phyloP scores from a whole-genome alignment of 2,329 filamentous ascomycete species.

The Trichoderma asperellum region DNA sequence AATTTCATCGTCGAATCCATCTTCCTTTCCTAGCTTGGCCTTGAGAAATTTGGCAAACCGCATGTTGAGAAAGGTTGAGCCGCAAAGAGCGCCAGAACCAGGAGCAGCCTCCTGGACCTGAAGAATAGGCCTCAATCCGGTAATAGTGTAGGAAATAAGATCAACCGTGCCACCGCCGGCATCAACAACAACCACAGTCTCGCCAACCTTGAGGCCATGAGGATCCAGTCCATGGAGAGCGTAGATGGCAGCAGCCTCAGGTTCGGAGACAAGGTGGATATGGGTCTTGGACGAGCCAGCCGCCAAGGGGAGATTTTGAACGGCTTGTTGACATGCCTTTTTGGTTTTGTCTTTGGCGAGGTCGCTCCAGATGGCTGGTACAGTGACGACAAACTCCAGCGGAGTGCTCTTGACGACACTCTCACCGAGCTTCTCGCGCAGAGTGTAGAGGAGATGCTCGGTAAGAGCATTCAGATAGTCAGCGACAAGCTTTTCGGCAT shows the following conservation, averaged over 20 bases:
- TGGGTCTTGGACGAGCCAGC: conserved; percentile 33
- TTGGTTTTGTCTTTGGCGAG: conserved; percentile 54
- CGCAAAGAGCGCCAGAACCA: conserved; percentile 52
- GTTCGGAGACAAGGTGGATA: conserved; percentile 52
- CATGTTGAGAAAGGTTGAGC: conserved; percentile 51
- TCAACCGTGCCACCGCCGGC: conserved; percentile 57
- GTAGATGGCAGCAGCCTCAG: conserved; percentile 55
- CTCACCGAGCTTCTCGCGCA: conserved; percentile 49
- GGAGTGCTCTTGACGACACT: conserved; percentile 47
- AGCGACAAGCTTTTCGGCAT: conserved; percentile 48
- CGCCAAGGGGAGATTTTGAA: conserved; percentile 36
- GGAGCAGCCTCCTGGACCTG: conserved; percentile 51
- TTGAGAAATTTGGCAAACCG: conserved; percentile 49
- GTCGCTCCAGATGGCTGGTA: conserved; percentile 61
- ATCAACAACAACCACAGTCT: conserved; percentile 56
- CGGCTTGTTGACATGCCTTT: conserved; percentile 47
- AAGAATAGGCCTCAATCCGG: conserved; percentile 47
- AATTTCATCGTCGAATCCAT: conserved; percentile 47
- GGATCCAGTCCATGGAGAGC: conserved; percentile 48
- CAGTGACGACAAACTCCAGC: conserved; percentile 57
- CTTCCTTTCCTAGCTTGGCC: conserved; percentile 45
- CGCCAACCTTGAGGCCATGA: conserved; percentile 45
- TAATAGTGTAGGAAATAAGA: conserved; percentile 55
- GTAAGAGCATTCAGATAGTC: conserved; percentile 53
- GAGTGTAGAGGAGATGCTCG: conserved; percentile 49